Conservation (phyloP, 371 early-diverging fungal genomes). For the Mucor plumbeus region DNA sequence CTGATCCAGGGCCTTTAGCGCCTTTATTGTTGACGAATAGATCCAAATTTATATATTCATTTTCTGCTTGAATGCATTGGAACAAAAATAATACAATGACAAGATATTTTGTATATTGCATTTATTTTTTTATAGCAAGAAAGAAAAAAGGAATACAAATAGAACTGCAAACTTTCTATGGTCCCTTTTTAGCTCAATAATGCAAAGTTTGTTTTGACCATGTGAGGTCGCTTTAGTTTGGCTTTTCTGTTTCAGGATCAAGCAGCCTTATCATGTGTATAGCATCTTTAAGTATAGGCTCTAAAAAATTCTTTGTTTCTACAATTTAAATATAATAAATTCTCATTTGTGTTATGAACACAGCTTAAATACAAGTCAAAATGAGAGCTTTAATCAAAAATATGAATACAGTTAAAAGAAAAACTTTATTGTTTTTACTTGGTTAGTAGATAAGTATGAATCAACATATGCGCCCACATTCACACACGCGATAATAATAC, state of each 20-base stretch:
- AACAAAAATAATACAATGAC: neutral
- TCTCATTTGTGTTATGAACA: neutral
- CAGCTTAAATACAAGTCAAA: no score
- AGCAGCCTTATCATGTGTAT: no score
- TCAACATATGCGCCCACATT: no score
- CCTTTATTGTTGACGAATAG: constrained; percentile 20
- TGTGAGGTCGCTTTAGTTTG: neutral
- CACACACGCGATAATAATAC: no score
- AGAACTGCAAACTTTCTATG: neutral
- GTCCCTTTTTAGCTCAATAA: neutral
- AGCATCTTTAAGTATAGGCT: no score
- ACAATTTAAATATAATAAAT: no score
- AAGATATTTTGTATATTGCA: neutral
- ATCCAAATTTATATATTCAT: neutral
- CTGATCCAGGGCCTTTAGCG: constrained; percentile 12
- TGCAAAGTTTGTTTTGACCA: neutral
- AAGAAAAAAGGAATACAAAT: neutral
- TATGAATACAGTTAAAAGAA: neutral
- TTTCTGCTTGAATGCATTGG: neutral
- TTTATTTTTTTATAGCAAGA: neutral
- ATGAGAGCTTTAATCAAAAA: neutral
- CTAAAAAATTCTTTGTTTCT: no score
- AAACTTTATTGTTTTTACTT: no score
- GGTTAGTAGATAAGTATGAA: no score
- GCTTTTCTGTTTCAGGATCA: neutral